Evolutionary conservation across 192 early-diverging fungal genomes (phyloP).

Genomic region (Coemansia sp.): DNA sequence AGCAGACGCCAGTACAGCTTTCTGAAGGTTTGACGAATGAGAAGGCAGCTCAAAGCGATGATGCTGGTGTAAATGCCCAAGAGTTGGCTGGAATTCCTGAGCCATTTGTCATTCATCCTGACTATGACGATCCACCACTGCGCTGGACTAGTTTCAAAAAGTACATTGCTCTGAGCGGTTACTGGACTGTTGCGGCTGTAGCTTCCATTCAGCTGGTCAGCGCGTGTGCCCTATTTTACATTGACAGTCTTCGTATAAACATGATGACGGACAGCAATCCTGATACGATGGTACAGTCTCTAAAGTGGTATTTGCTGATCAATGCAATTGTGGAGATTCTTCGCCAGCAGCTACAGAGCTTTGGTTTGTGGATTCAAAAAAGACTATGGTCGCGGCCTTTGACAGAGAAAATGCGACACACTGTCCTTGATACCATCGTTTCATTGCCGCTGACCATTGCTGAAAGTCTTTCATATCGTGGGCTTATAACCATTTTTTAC

Average conservation of each 20-base stretch:
- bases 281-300: conserved; percentile 18
- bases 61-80: background rate
- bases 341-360: conserved; percentile 6
- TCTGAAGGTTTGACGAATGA: background rate
- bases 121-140: background rate
- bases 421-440: background rate
- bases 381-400: conserved; percentile 10
- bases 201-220: conserved; percentile 11
- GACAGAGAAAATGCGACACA: conserved; percentile 4
- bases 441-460: conserved; percentile 12
- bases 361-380: background rate
- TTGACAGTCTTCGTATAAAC: conserved; percentile 16
- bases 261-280: conserved; percentile 34
- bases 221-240: conserved; percentile 15
- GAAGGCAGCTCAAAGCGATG: background rate
- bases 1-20: background rate
- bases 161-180: conserved; percentile 16
- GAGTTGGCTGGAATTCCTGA: background rate
- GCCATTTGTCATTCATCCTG: conserved; percentile 1
- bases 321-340: conserved; percentile 21
- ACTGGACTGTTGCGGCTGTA: conserved; percentile 9
- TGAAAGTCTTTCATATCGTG: conserved; percentile 8
- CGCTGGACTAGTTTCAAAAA: conserved; percentile 6
- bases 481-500: background rate
- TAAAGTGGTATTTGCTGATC: conserved; percentile 18